phyloP scores from a whole-genome alignment of 768 basidiomycete species.

The Strobilomyces dryophilus region DNA sequence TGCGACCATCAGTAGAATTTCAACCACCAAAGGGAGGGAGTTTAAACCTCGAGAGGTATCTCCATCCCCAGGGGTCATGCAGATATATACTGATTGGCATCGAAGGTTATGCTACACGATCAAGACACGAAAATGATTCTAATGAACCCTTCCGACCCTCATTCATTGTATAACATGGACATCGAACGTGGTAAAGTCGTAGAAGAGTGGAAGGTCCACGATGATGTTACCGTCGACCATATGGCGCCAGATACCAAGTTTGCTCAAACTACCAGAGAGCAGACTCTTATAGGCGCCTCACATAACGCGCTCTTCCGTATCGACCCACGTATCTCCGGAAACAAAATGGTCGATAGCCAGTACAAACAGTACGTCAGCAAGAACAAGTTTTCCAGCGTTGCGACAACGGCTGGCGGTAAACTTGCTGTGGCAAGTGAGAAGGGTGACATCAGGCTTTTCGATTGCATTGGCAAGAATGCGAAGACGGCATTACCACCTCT shows the following conservation, averaged over 20 bases:
- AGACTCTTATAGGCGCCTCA: constrained; percentile 90
- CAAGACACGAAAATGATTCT: constrained; percentile 95
- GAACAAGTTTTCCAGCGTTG: constrained; percentile 90
- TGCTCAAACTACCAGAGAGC: constrained; percentile 86
- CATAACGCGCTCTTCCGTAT: constrained; percentile 97
- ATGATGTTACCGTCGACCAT: constrained; percentile 79
- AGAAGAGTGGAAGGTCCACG: constrained; percentile 98
- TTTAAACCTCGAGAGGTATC: constrained; percentile 85
- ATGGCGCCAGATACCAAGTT: constrained; percentile 94
- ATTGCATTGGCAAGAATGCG: constrained; percentile 95
- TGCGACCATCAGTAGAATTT: constrained; percentile 81
- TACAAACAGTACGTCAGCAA: constrained; percentile 95
- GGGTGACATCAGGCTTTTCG: constrained; percentile 94
- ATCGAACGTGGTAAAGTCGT: constrained; percentile 93
- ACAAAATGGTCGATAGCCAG: constrained; percentile 90
- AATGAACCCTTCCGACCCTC: constrained; percentile 76
- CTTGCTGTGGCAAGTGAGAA: constrained; percentile 94
- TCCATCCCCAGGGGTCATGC: constrained; percentile 4
- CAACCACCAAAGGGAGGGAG: constrained; percentile 72
- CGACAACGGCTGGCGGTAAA: constrained; percentile 82
- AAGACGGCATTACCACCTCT: constrained; percentile 96
- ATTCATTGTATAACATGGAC: constrained; percentile 87
- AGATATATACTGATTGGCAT: constrained; percentile 5
- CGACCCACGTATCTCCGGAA: constrained; percentile 90
- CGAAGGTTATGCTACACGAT: constrained; percentile 91